Conservation (phyloP, 768 basidiomycete genomes). For the Amanita molliuscula region DNA sequence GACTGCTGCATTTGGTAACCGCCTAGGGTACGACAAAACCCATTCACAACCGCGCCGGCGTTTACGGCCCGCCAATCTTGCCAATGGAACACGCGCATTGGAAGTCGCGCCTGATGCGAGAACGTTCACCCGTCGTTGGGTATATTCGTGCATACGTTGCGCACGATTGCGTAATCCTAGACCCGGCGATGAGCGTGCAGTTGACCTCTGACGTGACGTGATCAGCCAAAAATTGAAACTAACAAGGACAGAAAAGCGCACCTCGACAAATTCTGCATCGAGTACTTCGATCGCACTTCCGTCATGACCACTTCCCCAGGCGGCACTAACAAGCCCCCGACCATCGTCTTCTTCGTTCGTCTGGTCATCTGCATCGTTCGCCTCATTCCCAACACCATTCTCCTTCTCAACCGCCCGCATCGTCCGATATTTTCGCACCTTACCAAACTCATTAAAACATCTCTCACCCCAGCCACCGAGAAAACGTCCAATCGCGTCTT, state of each 20-base stretch:
- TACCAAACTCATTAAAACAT: conserved; percentile 18
- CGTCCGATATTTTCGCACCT: conserved; percentile 13
- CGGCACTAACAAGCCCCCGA: conserved; percentile 49
- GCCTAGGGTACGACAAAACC: conserved; percentile 18
- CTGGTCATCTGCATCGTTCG: conserved; percentile 13
- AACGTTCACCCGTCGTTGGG: conserved; percentile 42
- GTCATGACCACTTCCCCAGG: conserved; percentile 74
- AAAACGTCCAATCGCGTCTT: conserved; percentile 37
- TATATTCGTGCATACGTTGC: conserved; percentile 61
- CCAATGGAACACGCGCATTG: conserved; percentile 12
- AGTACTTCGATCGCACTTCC: conserved; percentile 70
- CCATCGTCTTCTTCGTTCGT: conserved; percentile 43
- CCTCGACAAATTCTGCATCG: conserved; percentile 52
- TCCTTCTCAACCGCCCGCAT: conserved; percentile 12
- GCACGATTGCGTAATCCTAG: conserved; percentile 49
- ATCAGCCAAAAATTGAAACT: neutral
- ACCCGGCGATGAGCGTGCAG: conserved; percentile 38
- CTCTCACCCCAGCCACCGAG: conserved; percentile 34
- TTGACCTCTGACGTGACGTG: conserved; percentile 30
- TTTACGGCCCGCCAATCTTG: conserved; percentile 31
- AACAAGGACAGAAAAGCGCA: conserved; percentile 20
- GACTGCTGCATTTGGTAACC: conserved; percentile 27
- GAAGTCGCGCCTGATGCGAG: conserved; percentile 24
- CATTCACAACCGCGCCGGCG: conserved; percentile 28
- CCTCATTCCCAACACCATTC: conserved; percentile 19